Evolutionary conservation across 2,329 filamentous ascomycete species (phyloP), one percentile per base, ranked within the genome.

Genomic region (Exophiala viscosa): DNA sequence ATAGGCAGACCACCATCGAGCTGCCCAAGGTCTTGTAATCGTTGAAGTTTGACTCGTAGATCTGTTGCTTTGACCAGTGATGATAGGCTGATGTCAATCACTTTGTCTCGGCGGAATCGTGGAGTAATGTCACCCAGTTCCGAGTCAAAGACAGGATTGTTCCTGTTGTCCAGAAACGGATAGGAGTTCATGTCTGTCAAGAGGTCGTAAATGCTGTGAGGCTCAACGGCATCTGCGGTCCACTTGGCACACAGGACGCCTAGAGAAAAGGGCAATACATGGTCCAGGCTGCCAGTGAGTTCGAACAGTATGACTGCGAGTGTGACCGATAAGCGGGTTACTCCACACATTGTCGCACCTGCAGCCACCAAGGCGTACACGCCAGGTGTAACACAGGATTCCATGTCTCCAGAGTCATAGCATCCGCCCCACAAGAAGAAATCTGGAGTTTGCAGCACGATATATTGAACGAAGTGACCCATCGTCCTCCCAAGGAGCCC

Each of bases 171-270:
- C n/a, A 99, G 80, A 73, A 95, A 96, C 0, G 93, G 93, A 61
- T 97, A 99, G 2, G 89, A 87, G 70, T 99, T 97, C 87, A 99
- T 92, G 67, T 93, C 90, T 0, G 91, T 97, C 14, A 97, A 77
- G 9, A 97, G 81, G 66, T 97, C 93, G 83, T 88, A 62, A 57
- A 99, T 96, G 69, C 90, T 96, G 48, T 90, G 79, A 13, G 92
- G 93, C 69, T 99, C 93, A 46, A 99, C 82, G 3, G 90, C 91
- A 70, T 97, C 93, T 0, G 93, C 91, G 0, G 90, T 96, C 93
- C 93, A 99, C 73, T 99, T 99, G n/a, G 92, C 85, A 23, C 95
- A 90, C 3, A 97, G 77, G 32, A 99, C 90, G 0, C 89, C 87
- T 7, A 99, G 75, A 0, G 91, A 96, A 69, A 97, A 97, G 0